Evolutionary conservation across 148 eudicot genomes (phyloP).

Genomic region (Selenicereus undatus): DNA sequence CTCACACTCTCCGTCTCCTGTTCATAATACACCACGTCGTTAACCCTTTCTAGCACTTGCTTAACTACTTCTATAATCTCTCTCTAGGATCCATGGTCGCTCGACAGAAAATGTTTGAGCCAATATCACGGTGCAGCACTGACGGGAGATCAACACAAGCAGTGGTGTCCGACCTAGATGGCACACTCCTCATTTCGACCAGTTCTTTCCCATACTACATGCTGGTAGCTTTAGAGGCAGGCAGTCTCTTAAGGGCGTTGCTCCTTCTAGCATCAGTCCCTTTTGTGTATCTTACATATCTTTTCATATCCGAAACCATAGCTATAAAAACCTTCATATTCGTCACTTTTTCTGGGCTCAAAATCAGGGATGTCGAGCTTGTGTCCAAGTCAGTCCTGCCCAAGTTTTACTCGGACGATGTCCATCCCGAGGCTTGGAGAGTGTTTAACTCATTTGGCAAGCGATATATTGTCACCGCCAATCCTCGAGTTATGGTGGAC

Average conservation of each 20-base stretch:
- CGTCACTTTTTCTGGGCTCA: slow-evolving; percentile 57
- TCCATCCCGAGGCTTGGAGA: slow-evolving; percentile 52
- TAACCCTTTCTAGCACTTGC: no score
- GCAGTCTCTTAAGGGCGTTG: slow-evolving; percentile 54
- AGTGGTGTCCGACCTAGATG: slow-evolving; percentile 65
- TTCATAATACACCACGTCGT: background rate
- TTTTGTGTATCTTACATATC: slow-evolving; percentile 41
- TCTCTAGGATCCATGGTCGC: slow-evolving; percentile 34
- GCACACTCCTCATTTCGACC: slow-evolving; percentile 58
- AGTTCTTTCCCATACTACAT: slow-evolving; percentile 66
- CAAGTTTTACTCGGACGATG: slow-evolving; percentile 53
- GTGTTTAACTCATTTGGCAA: slow-evolving; percentile 65
- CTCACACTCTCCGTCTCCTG: slow-evolving; percentile 5
- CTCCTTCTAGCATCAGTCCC: slow-evolving; percentile 42
- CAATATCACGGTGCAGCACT: slow-evolving; percentile 39
- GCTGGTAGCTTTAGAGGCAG: slow-evolving; percentile 73
- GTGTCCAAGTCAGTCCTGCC: slow-evolving; percentile 69
- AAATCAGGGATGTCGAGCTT: slow-evolving; percentile 51
- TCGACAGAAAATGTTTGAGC: slow-evolving; percentile 29
- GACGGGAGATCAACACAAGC: slow-evolving; percentile 51
- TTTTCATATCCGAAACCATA: slow-evolving; percentile 46
- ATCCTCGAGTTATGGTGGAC: slow-evolving; percentile 72
- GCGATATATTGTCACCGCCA: slow-evolving; percentile 52
- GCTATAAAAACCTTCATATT: slow-evolving; percentile 51
- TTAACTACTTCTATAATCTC: background rate